Evolutionary conservation across 768 basidiomycete genomes (phyloP).

Genomic region (Cubamyces sp.): DNA sequence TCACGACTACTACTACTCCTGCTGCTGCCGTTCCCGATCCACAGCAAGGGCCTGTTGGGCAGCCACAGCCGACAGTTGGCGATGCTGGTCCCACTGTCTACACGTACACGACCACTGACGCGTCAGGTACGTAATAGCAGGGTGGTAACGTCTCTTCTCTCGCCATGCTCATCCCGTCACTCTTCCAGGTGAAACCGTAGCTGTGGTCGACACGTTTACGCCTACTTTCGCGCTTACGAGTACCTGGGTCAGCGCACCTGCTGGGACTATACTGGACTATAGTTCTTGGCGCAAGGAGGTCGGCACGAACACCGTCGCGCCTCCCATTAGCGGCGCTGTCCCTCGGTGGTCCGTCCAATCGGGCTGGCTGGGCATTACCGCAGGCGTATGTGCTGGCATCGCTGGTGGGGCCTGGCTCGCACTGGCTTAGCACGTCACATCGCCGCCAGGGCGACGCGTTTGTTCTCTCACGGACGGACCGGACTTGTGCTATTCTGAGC

Average conservation of each 20-base stretch:
- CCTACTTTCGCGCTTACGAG: slow-evolving; percentile 35
- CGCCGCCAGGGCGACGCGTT: neutral
- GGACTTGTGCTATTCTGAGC: neutral
- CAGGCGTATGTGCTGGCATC: slow-evolving; percentile 10
- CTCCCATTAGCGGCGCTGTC: slow-evolving; percentile 5
- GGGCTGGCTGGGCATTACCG: slow-evolving; percentile 15
- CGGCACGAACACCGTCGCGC: slow-evolving; percentile 34
- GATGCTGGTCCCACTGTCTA: slow-evolving; percentile 31
- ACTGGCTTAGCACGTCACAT: slow-evolving; percentile 12
- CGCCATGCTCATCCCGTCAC: neutral
- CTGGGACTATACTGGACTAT: slow-evolving; percentile 39
- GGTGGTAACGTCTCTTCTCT: neutral
- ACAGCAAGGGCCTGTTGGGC: slow-evolving; percentile 58
- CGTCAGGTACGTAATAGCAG: slow-evolving; percentile 26
- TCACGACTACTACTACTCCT: slow-evolving; percentile 18
- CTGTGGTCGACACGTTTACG: slow-evolving; percentile 38
- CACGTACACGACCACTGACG: slow-evolving; percentile 41
- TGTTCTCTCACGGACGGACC: slow-evolving; percentile 1
- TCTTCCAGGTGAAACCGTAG: slow-evolving; percentile 27
- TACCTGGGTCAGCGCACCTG: slow-evolving; percentile 23
- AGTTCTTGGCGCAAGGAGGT: slow-evolving; percentile 35
- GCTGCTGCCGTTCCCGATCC: slow-evolving; percentile 22
- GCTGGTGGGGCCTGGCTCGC: slow-evolving; percentile 20
- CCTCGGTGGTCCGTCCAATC: slow-evolving; percentile 1
- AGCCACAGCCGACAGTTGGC: slow-evolving; percentile 31